phyloP scores from a whole-genome alignment of 495 filamentous ascomycete genomes.

The Penicillium lividum region DNA sequence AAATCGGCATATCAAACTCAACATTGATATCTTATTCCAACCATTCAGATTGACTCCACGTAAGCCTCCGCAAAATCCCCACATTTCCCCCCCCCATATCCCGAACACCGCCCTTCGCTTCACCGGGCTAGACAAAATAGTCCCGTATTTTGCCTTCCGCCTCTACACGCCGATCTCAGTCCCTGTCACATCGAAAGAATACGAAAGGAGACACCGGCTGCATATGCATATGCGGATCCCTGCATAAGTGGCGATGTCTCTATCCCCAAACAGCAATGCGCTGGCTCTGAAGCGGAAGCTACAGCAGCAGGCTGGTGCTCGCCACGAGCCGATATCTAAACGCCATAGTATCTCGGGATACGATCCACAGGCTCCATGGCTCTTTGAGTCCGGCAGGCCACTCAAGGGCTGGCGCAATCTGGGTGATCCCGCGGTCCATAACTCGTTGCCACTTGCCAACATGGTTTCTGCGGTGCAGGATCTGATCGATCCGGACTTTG shows the following conservation, averaged over 20 bases:
- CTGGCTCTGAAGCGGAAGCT: slow-evolving; percentile 34
- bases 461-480: slow-evolving; percentile 48
- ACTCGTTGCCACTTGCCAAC: slow-evolving; percentile 38
- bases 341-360: slow-evolving; percentile 33
- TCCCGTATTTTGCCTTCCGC: neutral
- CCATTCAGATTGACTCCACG: slow-evolving; percentile 3
- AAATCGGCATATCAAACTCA: neutral
- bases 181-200: neutral
- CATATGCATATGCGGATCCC: slow-evolving; percentile 3
- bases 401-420: slow-evolving; percentile 33
- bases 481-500: slow-evolving; percentile 46
- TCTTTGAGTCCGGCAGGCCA: slow-evolving; percentile 28
- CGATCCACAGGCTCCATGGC: slow-evolving; percentile 41
- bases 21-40: neutral
- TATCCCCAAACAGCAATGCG: slow-evolving; percentile 18
- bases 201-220: neutral
- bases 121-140: slow-evolving; percentile 5
- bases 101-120: slow-evolving; percentile 37
- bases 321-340: slow-evolving; percentile 24
- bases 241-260: slow-evolving; percentile 23
- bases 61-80: slow-evolving; percentile 42
- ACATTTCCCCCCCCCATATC: slow-evolving; percentile 14
- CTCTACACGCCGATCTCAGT: slow-evolving; percentile 1
- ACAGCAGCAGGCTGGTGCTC: slow-evolving; percentile 25
- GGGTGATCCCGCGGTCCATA: slow-evolving; percentile 30